phyloP scores from a whole-genome alignment of 495 filamentous ascomycete genomes.

The Letharia columbiana region DNA sequence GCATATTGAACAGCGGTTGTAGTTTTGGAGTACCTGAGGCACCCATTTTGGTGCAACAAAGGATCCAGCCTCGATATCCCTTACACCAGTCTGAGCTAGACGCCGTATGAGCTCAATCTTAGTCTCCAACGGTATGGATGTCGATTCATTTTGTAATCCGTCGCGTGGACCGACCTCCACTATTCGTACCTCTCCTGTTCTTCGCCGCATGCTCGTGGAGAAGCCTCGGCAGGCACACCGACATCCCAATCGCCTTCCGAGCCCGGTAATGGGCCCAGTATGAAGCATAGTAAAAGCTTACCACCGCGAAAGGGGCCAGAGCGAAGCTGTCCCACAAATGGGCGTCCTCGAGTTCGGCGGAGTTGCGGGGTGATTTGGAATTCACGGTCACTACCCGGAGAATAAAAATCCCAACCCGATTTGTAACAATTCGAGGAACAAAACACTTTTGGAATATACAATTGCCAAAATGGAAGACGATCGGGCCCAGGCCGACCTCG shows the following conservation, averaged over 20 bases:
- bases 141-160: constrained; percentile 94
- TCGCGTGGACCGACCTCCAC: constrained; percentile 93
- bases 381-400: constrained; percentile 1
- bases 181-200: constrained; percentile 49
- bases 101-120: constrained; percentile 78
- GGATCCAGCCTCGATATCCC: constrained; percentile 85
- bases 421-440: background rate
- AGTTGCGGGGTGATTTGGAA: background rate
- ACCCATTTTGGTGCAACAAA: constrained; percentile 98
- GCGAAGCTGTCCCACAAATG: background rate
- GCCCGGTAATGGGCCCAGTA: background rate
- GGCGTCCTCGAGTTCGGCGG: background rate
- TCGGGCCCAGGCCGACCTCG: constrained; percentile 20
- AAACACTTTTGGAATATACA: background rate
- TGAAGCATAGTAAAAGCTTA: background rate
- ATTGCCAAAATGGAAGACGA: constrained; percentile 20
- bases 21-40: constrained; percentile 61
- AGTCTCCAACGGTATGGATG: constrained; percentile 63
- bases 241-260: background rate
- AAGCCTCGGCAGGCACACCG: constrained; percentile 5
- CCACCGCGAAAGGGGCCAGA: background rate
- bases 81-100: constrained; percentile 76
- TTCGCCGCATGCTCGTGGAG: constrained; percentile 9
- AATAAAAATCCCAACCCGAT: background rate
- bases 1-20: background rate